Base-by-base conservation (phyloP, 257 asterid genomes). In the Misopates orontium region DNA sequence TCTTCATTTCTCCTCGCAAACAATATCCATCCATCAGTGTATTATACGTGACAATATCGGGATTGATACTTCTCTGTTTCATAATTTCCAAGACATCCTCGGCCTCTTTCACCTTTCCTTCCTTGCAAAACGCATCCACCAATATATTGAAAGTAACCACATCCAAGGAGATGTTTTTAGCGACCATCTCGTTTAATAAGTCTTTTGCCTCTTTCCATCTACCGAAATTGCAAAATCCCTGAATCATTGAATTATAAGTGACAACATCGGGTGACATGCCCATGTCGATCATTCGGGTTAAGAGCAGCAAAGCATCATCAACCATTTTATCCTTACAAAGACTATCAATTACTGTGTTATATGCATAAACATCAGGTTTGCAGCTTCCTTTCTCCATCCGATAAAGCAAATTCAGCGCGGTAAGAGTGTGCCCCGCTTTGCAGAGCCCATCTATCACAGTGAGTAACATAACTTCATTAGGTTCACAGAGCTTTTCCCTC, bases 361-460 rank as follows among this genome's bases (percentile, higher is more conserved):
- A 52, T 3, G 41, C 20, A n/a, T 0, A 2, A 1, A 36, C 39
- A 17, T 45, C 0, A 5, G 70, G 78, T 3, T 1, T 16, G 9
- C 0, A 10, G 0, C 7, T 41, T 14, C 62, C 55, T 22, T 39
- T 59, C 8, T 69, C 63, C 68, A 65, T 4, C 20, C 25, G 1
- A 31, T 59, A 20, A 15, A 71, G 72, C 51, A 68, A 58, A n/a
- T 59, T 22, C 22, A 22, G 2, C 1, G 78, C 67, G 5, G 11
- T 58, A 40, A 2, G 42, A 17, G 64, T 60, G 5, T 32, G 4
- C 9, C 75, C 70, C 0, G 62, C 42, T 42, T 78, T 70, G 71
- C 73, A 78, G 16, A 78, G 24, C 48, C 79, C 83, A 50, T 74
- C 8, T 2, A 78, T 60, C 19, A 78, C 58, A 20, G 31, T 59